Conservation (phyloP, 345 rosid species). For the Alliaria petiolata region DNA sequence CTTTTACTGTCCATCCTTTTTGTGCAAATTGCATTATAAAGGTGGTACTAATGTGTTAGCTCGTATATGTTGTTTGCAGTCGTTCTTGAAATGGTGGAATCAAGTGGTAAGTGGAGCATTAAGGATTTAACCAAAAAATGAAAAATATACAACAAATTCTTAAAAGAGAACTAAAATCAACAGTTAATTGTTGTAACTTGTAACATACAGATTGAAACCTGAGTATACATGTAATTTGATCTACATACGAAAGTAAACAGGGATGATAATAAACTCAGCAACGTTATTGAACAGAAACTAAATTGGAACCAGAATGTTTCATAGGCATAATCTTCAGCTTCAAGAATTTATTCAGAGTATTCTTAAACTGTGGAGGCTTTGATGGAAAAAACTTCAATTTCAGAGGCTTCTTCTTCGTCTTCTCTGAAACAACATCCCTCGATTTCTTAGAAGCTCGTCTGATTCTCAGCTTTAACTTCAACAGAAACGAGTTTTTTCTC, state of each 20-base stretch:
- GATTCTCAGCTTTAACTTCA: neutral
- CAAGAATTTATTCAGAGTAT: neutral
- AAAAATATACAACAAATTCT: too few relatives aligned
- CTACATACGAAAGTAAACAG: too few relatives aligned
- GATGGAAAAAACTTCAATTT: neutral
- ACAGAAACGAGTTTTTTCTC: neutral
- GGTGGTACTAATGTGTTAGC: neutral
- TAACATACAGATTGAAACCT: too few relatives aligned
- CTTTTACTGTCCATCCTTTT: neutral
- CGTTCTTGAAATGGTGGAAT: slow-evolving; percentile 28
- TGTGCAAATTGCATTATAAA: neutral
- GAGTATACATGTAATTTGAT: neutral
- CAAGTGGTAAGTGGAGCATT: too few relatives aligned
- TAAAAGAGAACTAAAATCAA: too few relatives aligned
- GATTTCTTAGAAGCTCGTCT: neutral
- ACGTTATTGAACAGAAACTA: neutral
- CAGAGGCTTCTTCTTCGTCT: neutral
- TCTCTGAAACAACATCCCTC: neutral
- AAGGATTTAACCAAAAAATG: too few relatives aligned
- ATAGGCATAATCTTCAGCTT: neutral
- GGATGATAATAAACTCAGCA: neutral
- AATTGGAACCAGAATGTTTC: neutral
- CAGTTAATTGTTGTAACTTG: too few relatives aligned
- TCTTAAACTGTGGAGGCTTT: neutral
- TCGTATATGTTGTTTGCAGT: slow-evolving; percentile 47